Conservation (phyloP, 2,329 filamentous ascomycete genomes). For the Diaporthe australafricana region DNA sequence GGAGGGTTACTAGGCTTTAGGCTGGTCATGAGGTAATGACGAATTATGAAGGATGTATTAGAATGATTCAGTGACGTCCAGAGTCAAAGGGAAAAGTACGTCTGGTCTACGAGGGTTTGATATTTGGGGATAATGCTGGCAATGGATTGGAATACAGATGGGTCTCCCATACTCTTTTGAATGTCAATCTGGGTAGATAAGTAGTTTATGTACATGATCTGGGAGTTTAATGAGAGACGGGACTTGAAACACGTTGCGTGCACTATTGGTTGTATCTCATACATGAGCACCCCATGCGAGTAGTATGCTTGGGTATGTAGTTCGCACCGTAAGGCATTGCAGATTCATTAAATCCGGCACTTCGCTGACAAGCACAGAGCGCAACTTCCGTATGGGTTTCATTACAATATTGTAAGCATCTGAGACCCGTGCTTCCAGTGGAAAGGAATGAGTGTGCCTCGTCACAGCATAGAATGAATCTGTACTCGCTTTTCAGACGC, state of each 20-base stretch:
- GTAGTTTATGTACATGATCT: conserved; percentile 56
- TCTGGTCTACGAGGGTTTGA: not conserved
- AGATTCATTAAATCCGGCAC: too few species aligned
- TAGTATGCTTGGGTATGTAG: too few species aligned
- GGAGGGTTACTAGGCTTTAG: not conserved
- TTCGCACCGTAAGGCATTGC: too few species aligned
- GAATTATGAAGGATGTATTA: conserved; percentile 39
- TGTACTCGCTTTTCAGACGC: conserved; percentile 32
- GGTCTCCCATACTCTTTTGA: conserved; percentile 12
- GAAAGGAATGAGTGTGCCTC: conserved; percentile 38
- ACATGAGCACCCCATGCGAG: too few species aligned
- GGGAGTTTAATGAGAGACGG: conserved; percentile 22
- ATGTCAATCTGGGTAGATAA: conserved; percentile 50
- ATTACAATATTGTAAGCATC: conserved; percentile 39
- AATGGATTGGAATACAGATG: conserved; percentile 2
- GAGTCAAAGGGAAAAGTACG: conserved; percentile 18
- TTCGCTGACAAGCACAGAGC: too few species aligned
- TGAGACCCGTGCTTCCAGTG: conserved; percentile 35
- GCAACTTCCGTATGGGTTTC: conserved; percentile 31
- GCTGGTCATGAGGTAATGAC: conserved; percentile 43
- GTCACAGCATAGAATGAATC: conserved; percentile 38
- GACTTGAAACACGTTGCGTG: conserved; percentile 40
- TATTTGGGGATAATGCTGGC: conserved; percentile 3
- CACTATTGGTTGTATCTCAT: too few species aligned
- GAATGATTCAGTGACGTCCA: conserved; percentile 37